Percentiles rank a stretch among this genome's conserved stretches.
Conservation (phyloP, 2,329 filamentous ascomycete species). For the Lachnellula arida region DNA sequence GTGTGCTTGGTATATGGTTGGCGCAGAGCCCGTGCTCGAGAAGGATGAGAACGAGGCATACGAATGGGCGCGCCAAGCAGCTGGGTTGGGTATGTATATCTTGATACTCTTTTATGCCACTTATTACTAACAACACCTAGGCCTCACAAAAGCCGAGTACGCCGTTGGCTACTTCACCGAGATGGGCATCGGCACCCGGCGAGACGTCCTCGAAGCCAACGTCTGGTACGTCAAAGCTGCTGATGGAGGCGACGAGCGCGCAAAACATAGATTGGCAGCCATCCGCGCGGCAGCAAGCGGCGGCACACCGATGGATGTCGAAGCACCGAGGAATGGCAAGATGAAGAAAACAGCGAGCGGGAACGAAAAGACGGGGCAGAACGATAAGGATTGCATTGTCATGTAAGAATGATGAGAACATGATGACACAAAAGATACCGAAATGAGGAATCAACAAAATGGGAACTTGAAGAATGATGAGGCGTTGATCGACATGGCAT, state of each 20-base stretch:
- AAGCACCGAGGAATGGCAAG: conserved; percentile 24
- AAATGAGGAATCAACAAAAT: background rate
- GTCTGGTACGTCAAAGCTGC: conserved; percentile 98
- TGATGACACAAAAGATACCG: background rate
- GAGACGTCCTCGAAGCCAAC: conserved; percentile 93
- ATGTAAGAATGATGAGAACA: conserved; percentile 17
- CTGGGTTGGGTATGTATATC: conserved; percentile 67
- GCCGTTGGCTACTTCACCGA: conserved; percentile 96
- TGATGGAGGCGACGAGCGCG: conserved; percentile 84
- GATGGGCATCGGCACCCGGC: conserved; percentile 93
- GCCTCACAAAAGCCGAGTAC: conserved; percentile 69
- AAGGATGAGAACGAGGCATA: conserved; percentile 96
- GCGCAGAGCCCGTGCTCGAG: conserved; percentile 84
- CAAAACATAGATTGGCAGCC: conserved; percentile 78
- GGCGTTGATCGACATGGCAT: background rate
- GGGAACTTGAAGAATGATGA: background rate
- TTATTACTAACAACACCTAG: conserved; percentile 20
- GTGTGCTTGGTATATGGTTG: conserved; percentile 98
- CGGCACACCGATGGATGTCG: conserved; percentile 31
- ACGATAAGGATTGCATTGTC: conserved; percentile 26
- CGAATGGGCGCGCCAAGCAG: conserved; percentile 87
- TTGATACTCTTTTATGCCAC: background rate
- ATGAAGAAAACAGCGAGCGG: conserved; percentile 24
- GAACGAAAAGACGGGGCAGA: conserved; percentile 21
- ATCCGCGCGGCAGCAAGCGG: conserved; percentile 74